These are phyloP conservation scores for Lecanicillium sp. DNA, from an alignment of 2,329 filamentous ascomycete species.

Conservation along the genomic window DNA sequence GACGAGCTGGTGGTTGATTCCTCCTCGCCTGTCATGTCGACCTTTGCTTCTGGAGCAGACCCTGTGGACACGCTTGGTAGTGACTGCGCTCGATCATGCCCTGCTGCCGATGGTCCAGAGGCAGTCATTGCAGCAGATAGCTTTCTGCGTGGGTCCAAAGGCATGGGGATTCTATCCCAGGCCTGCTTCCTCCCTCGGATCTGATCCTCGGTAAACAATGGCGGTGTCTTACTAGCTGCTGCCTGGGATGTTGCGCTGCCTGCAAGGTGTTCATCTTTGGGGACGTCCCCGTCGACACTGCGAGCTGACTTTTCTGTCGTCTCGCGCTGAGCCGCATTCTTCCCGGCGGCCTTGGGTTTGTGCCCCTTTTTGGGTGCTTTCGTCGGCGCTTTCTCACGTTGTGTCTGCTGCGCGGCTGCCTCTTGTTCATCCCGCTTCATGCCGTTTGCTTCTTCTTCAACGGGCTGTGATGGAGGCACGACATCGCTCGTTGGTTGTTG, in stretches of 20 bases:
- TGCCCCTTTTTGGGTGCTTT: too few species aligned
- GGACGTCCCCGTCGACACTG: too few species aligned
- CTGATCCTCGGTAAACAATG: constrained; percentile 21
- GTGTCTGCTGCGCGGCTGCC: constrained; percentile 6
- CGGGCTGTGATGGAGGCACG: too few species aligned
- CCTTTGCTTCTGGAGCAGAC: not conserved
- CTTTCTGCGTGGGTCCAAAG: constrained; percentile 17
- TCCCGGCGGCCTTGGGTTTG: too few species aligned
- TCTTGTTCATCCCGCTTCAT: not conserved
- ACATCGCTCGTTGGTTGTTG: too few species aligned
- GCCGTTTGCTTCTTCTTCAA: too few species aligned
- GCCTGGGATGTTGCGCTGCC: not conserved
- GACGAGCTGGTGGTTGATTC: not conserved
- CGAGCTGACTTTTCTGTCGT: too few species aligned
- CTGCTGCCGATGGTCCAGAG: not conserved
- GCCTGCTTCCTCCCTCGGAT: constrained; percentile 22
- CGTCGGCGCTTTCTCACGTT: too few species aligned
- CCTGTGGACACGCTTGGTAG: not conserved
- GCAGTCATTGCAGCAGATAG: not conserved
- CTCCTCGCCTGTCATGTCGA: not conserved
- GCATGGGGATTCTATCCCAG: constrained; percentile 27
- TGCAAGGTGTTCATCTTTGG: not conserved
- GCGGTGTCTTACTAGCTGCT: constrained; percentile 3
- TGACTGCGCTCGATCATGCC: constrained; percentile 4
- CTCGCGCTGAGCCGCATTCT: too few species aligned